Evolutionary conservation across 306 rosid species (phyloP), one percentile per base, ranked within the genome.

Genomic region (Malus orientalis): DNA sequence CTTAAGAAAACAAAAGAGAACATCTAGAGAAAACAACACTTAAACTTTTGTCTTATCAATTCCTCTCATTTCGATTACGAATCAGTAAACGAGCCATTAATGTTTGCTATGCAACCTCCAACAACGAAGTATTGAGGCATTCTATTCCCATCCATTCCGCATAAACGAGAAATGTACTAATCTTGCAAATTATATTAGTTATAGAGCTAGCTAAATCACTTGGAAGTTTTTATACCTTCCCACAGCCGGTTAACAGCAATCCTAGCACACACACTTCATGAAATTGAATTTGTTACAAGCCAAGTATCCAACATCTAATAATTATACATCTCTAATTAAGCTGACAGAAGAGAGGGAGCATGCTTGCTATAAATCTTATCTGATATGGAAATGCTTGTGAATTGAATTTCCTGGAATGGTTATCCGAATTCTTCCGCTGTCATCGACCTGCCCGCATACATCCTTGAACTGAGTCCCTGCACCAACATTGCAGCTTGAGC

Each of bases 281-380:
- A 47, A 13, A 14, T 14, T 14, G 54, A 47, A 3, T 47, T 14
- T 47, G 6, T 47, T 47, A 47, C 54, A 47, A 47, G 54, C 19
- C 8, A 69, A 6, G 30, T 29, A 60, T 20, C 65, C 22, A 30
- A 30, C 29, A 49, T 68, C 14, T 22, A 22, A 30, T 32, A 8
- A 78, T 67, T 55, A 30, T 49, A 15, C 70, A 84, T 63, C 71
- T 59, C 45, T 45, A 69, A 63, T 40, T 40, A 49, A 49, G 69
- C 71, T 88, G 93, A 89, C 93, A 89, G 91, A 91, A 87, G 93
- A 89, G 91, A 89, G 96, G 72, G 88, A 91, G 96, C 91, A 78
- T 57, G 73, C 22, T 78, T 63, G 60, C 2, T 15, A 10, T 2
- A 76, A 23, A 49, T 69, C 84, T 86, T 73, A 89, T 79, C 79